Evolutionary conservation across 2,329 filamentous ascomycete genomes (phyloP).

Genomic region (Claviceps purpurea): DNA sequence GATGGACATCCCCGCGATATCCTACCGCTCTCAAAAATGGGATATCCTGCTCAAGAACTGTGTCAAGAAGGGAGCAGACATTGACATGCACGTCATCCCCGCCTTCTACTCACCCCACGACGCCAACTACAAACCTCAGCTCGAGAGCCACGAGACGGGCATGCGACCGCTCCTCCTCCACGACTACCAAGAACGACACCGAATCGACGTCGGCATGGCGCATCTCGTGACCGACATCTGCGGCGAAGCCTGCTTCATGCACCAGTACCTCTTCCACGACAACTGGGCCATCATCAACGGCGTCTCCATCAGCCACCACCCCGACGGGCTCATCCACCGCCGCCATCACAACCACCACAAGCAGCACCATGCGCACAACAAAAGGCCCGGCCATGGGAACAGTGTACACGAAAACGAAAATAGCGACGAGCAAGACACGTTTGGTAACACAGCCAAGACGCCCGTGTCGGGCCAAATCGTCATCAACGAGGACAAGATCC

Average conservation of each 20-base stretch:
- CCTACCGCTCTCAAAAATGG: slow-evolving; percentile 21
- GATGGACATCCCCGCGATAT: slow-evolving; percentile 4
- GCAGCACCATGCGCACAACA: background rate
- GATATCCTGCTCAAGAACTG: slow-evolving; percentile 29
- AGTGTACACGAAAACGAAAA: background rate
- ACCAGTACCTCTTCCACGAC: slow-evolving; percentile 31
- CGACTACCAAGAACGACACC: slow-evolving; percentile 24
- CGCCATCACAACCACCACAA: background rate
- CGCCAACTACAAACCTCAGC: slow-evolving; percentile 15
- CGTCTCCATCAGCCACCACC: slow-evolving; percentile 29
- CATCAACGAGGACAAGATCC: slow-evolving; percentile 17
- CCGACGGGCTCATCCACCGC: slow-evolving; percentile 18
- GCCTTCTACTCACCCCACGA: slow-evolving; percentile 28
- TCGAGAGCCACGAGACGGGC: slow-evolving; percentile 25
- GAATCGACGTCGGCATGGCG: slow-evolving; percentile 25
- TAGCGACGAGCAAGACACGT: background rate
- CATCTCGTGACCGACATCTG: slow-evolving; percentile 29
- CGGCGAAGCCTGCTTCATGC: slow-evolving; percentile 33
- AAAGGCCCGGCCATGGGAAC: no score
- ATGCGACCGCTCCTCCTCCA: slow-evolving; percentile 28
- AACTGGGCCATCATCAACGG: slow-evolving; percentile 36
- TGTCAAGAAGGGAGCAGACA: slow-evolving; percentile 19
- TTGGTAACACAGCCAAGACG: slow-evolving; percentile 5
- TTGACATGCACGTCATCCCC: slow-evolving; percentile 28
- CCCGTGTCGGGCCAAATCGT: slow-evolving; percentile 16